These are phyloP conservation scores for Coniochaeta sp. DNA, from an alignment of 2,329 filamentous ascomycete species.

Conservation along the genomic window DNA sequence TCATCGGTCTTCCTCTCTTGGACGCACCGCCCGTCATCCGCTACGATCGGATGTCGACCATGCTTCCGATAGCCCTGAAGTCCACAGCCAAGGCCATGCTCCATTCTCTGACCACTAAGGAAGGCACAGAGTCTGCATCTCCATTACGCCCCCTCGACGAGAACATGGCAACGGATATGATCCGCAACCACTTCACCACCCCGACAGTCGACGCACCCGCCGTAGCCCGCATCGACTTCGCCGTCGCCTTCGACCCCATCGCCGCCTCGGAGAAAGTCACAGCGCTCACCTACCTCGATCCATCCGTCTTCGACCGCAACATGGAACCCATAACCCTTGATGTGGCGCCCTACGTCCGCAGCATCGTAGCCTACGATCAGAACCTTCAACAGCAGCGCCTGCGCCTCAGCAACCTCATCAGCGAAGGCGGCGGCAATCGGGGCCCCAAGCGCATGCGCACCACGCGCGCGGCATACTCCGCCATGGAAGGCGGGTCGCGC, in stretches of 20 bases:
- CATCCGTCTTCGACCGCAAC: constrained; percentile 72
- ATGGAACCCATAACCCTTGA: constrained; percentile 62
- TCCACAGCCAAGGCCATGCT: constrained; percentile 23
- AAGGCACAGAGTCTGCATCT: background rate
- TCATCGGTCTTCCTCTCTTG: constrained; percentile 39
- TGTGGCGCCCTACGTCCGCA: constrained; percentile 82
- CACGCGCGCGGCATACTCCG: constrained; percentile 61
- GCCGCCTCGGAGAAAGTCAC: constrained; percentile 35
- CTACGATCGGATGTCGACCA: constrained; percentile 22
- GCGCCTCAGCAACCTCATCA: too few species aligned
- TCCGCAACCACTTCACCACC: constrained; percentile 32
- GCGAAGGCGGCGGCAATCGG: too few species aligned
- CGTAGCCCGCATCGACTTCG: constrained; percentile 45
- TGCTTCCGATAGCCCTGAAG: constrained; percentile 25
- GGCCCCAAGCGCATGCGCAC: constrained; percentile 47
- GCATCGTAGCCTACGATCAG: constrained; percentile 72
- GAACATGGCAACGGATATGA: constrained; percentile 21
- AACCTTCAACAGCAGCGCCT: constrained; percentile 60
- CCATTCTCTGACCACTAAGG: constrained; percentile 9
- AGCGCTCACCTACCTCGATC: constrained; percentile 41
- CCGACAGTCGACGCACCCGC: constrained; percentile 12
- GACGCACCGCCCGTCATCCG: constrained; percentile 31
- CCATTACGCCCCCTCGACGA: constrained; percentile 19
- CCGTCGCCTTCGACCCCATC: constrained; percentile 54
- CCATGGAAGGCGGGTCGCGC: constrained; percentile 61